Conservation (phyloP, 2,329 filamentous ascomycete genomes). For the Rasamsonia emersonii region DNA sequence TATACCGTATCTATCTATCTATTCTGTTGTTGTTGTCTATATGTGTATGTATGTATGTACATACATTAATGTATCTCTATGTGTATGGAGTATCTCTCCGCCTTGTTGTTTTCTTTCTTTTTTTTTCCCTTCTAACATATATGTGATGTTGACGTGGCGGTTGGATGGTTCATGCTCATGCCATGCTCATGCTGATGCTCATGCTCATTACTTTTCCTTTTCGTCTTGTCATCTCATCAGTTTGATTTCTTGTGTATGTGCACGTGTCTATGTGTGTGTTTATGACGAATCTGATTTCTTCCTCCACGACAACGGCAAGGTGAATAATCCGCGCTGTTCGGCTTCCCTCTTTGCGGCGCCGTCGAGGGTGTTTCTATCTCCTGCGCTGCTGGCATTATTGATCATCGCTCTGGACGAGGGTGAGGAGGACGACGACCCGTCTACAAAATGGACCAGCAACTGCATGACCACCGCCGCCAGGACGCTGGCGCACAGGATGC, state of each 20-base stretch:
- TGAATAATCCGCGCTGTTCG: slow-evolving; percentile 28
- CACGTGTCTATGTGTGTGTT: no score
- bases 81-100: background rate
- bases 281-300: no score
- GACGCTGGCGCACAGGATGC: slow-evolving; percentile 72
- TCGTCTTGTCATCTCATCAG: slow-evolving; percentile 10
- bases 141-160: no score
- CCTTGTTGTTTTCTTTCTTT: background rate
- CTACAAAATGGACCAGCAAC: slow-evolving; percentile 46
- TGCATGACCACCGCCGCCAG: slow-evolving; percentile 58
- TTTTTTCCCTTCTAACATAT: background rate
- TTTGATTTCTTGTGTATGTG: background rate
- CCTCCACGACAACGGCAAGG: slow-evolving; percentile 18
- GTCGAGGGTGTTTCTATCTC: slow-evolving; percentile 16
- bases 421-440: slow-evolving; percentile 15
- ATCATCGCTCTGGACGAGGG: slow-evolving; percentile 7
- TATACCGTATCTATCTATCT: no score
- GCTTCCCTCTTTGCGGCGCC: slow-evolving; percentile 28
- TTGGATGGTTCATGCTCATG: no score
- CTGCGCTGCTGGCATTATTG: slow-evolving; percentile 5
- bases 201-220: slow-evolving; percentile 2
- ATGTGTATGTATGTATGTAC: no score
- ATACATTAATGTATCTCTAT: background rate
- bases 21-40: background rate
- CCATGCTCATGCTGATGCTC: no score